Evolutionary conservation across 768 basidiomycete genomes (phyloP).

Genomic region (Termitomyces sp.): DNA sequence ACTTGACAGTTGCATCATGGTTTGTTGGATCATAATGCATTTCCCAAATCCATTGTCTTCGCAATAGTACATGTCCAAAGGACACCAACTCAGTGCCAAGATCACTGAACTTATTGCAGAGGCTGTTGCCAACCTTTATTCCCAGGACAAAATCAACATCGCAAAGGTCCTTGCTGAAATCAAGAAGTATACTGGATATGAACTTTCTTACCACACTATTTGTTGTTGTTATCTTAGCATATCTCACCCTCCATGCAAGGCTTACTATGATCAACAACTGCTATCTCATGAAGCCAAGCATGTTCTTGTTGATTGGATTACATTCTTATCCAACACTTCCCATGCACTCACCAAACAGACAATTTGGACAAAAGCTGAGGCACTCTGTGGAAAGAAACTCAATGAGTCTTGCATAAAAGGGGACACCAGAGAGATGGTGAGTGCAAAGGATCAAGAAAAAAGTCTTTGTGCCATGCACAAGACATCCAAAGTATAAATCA

Average conservation of each 20-base stretch:
- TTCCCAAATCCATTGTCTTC: no score
- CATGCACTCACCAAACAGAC: not conserved
- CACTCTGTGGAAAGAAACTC: not conserved
- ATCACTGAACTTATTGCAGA: no score
- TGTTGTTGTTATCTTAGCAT: not conserved
- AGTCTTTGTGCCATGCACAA: not conserved
- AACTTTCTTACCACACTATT: no score
- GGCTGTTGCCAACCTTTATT: no score
- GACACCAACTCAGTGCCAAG: no score
- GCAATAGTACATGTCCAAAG: no score
- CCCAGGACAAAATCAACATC: no score
- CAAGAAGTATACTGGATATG: no score
- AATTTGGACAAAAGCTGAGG: not conserved
- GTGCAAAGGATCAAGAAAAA: not conserved
- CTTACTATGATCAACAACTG: not conserved
- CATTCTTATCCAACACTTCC: not conserved
- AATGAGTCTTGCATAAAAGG: not conserved
- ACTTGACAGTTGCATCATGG: no score
- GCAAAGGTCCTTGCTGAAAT: no score
- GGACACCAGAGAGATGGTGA: not conserved
- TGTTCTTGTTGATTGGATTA: not conserved
- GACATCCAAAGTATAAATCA: not conserved
- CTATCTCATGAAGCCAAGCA: not conserved
- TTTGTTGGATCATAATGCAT: no score
- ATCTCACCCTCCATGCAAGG: not conserved